Evolutionary conservation across 2,329 filamentous ascomycete genomes (phyloP).

Genomic region (Tolypocladium amazonense): DNA sequence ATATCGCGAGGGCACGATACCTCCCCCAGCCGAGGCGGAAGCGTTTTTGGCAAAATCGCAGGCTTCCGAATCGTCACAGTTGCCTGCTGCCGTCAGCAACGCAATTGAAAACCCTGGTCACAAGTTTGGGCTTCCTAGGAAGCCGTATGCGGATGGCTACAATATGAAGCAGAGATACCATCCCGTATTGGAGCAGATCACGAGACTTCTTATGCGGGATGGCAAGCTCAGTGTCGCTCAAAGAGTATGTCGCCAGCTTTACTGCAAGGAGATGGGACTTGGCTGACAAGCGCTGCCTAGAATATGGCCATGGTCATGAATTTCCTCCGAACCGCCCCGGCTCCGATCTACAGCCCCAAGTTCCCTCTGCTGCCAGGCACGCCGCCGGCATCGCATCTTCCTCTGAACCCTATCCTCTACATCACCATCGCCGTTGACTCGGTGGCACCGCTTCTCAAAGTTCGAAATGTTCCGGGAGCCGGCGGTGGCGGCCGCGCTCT

Average conservation of each 20-base stretch:
- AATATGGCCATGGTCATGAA: slow-evolving; percentile 79
- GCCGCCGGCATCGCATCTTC: slow-evolving; percentile 68
- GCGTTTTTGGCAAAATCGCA: slow-evolving; percentile 14
- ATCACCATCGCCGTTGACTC: slow-evolving; percentile 86
- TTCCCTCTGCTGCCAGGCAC: slow-evolving; percentile 65
- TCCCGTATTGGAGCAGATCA: slow-evolving; percentile 74
- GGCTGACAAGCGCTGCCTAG: slow-evolving; percentile 30
- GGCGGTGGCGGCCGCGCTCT: slow-evolving; percentile 79
- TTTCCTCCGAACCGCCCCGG: slow-evolving; percentile 71
- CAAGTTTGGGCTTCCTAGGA: slow-evolving; percentile 65
- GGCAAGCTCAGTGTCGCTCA: slow-evolving; percentile 89
- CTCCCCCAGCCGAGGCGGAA: slow-evolving; percentile 21
- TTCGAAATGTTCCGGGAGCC: slow-evolving; percentile 64
- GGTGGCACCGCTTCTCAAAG: slow-evolving; percentile 76
- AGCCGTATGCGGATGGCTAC: slow-evolving; percentile 50
- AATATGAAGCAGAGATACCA: slow-evolving; percentile 77
- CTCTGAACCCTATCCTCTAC: slow-evolving; percentile 82
- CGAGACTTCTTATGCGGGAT: slow-evolving; percentile 81
- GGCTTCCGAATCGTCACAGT: slow-evolving; percentile 7
- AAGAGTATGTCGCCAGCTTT: slow-evolving; percentile 44
- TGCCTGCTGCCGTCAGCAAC: slow-evolving; percentile 6
- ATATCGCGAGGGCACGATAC: slow-evolving; percentile 30
- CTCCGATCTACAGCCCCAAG: slow-evolving; percentile 63
- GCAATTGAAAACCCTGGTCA: slow-evolving; percentile 40
- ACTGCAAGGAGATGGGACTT: background rate